These are phyloP conservation scores for Tetracladium marchalianum DNA, from an alignment of 495 filamentous ascomycete genomes.

Conservation along the genomic window DNA sequence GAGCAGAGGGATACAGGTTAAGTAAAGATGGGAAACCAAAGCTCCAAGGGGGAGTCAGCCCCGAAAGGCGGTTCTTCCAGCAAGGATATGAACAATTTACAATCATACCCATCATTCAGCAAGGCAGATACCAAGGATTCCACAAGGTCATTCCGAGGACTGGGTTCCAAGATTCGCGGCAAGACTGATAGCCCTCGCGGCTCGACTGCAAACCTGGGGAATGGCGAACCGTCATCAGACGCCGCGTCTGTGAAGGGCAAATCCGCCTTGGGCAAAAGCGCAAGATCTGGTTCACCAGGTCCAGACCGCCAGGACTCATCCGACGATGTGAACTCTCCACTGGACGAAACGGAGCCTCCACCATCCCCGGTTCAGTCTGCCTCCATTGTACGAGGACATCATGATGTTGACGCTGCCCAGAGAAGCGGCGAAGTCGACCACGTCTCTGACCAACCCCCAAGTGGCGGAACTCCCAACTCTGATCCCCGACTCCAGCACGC, in stretches of 20 bases:
- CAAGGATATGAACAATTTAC: slow-evolving; percentile 29
- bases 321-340: slow-evolving; percentile 15
- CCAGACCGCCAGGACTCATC: slow-evolving; percentile 6
- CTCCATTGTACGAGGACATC: slow-evolving; percentile 65
- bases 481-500: slow-evolving; percentile 43
- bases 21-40: slow-evolving; percentile 74
- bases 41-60: slow-evolving; percentile 52
- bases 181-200: slow-evolving; percentile 70
- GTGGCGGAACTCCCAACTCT: slow-evolving; percentile 39
- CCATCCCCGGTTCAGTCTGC: slow-evolving; percentile 81
- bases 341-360: slow-evolving; percentile 51
- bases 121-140: slow-evolving; percentile 95
- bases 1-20: not conserved
- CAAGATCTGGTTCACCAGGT: not conserved
- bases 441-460: slow-evolving; percentile 87
- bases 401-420: slow-evolving; percentile 71
- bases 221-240: slow-evolving; percentile 53
- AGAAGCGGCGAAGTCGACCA: slow-evolving; percentile 85
- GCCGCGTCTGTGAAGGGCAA: slow-evolving; percentile 56
- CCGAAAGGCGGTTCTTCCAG: slow-evolving; percentile 22
- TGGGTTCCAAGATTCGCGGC: slow-evolving; percentile 50
- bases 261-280: slow-evolving; percentile 36
- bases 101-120: slow-evolving; percentile 83
- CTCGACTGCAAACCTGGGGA: slow-evolving; percentile 54
- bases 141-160: slow-evolving; percentile 69